These are phyloP conservation scores for Citrullus mucosospermus DNA, from an alignment of 306 rosid genomes.

Conservation along the genomic window DNA sequence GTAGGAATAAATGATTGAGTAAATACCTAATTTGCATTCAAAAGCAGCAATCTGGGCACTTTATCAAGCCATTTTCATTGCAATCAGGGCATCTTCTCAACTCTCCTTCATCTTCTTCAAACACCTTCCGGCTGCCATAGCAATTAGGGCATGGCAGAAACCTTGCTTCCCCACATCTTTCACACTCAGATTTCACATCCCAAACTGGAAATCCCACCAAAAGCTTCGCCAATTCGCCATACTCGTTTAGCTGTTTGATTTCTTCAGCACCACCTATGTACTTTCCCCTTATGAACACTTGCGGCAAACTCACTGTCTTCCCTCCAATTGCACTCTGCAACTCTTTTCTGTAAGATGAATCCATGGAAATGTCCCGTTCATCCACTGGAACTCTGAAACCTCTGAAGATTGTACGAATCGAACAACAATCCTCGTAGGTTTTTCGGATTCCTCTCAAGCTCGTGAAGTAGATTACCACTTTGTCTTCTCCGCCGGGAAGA, in stretches of 20 bases:
- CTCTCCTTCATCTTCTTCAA: conserved; percentile 32
- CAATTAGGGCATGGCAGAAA: conserved; percentile 62
- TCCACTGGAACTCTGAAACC: conserved; percentile 57
- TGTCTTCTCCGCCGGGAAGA: conserved; percentile 39
- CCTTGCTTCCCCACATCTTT: conserved; percentile 58
- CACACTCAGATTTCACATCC: conserved; percentile 42
- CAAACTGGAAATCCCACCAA: conserved; percentile 37
- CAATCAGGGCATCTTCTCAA: conserved; percentile 52
- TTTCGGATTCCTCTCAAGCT: conserved; percentile 66
- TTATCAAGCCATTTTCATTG: conserved; percentile 75
- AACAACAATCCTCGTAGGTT: conserved; percentile 67
- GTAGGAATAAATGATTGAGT: background rate
- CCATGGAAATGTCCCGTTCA: conserved; percentile 80
- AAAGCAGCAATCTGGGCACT: conserved; percentile 55
- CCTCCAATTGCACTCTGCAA: conserved; percentile 31
- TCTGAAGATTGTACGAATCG: conserved; percentile 43
- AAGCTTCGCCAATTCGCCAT: conserved; percentile 44
- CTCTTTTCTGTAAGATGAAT: conserved; percentile 52
- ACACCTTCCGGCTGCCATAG: conserved; percentile 63
- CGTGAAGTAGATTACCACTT: conserved; percentile 53
- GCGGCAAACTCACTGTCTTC: conserved; percentile 40
- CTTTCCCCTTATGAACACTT: conserved; percentile 50
- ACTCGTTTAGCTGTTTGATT: conserved; percentile 44
- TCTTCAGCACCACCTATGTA: conserved; percentile 66
- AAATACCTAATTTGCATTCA: conserved; percentile 4